phyloP scores from a whole-genome alignment of 805 yeast species.

The Candida parachauliodes region DNA sequence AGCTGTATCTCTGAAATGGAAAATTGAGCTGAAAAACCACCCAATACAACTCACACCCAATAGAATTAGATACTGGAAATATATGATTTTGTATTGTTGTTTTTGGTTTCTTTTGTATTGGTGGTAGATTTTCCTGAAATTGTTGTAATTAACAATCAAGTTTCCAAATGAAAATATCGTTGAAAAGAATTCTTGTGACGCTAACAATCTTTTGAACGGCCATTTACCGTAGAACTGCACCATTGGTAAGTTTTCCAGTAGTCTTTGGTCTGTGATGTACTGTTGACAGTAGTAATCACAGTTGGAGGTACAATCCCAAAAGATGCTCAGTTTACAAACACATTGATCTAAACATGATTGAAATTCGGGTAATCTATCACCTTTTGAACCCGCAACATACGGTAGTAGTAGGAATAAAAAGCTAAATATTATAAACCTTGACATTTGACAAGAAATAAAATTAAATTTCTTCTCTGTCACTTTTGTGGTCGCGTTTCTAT shows the following conservation, averaged over 20 bases:
- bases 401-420: too few species aligned
- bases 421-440: slow-evolving; percentile 2
- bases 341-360: slow-evolving; percentile 8
- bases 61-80: slow-evolving; percentile 26
- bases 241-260: slow-evolving; percentile 17
- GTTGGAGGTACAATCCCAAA: slow-evolving; percentile 35
- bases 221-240: slow-evolving; percentile 45
- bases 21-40: slow-evolving; percentile 35
- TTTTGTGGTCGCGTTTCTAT: neutral
- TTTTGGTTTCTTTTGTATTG: slow-evolving; percentile 24
- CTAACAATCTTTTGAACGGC: slow-evolving; percentile 38
- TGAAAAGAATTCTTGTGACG: slow-evolving; percentile 35
- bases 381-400: slow-evolving; percentile 3
- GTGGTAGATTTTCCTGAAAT: slow-evolving; percentile 22
- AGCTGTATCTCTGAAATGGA: slow-evolving; percentile 36
- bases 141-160: slow-evolving; percentile 30
- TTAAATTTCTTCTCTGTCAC: neutral
- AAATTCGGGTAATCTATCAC: slow-evolving; percentile 10
- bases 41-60: slow-evolving; percentile 28
- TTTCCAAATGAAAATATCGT: slow-evolving; percentile 34
- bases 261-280: slow-evolving; percentile 23
- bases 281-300: slow-evolving; percentile 41
- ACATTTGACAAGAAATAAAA: neutral
- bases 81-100: slow-evolving; percentile 19
- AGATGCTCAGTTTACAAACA: slow-evolving; percentile 13